phyloP scores from a whole-genome alignment of 805 yeast genomes.

The Alloascoidea africana region DNA sequence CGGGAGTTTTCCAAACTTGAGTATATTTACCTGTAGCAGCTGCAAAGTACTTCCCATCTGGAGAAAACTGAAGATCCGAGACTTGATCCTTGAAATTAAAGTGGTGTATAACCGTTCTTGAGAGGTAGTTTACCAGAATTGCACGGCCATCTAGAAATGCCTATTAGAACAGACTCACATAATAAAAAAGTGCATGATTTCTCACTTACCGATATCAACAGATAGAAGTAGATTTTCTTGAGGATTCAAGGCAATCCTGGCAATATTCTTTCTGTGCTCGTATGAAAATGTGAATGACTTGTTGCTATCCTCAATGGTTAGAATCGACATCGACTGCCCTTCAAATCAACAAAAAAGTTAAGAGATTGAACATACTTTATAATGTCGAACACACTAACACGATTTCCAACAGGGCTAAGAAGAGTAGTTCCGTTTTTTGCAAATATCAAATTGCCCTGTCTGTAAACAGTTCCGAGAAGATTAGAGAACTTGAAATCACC shows the following conservation, averaged over 20 bases:
- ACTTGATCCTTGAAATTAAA: slow-evolving; percentile 83
- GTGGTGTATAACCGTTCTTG: slow-evolving; percentile 81
- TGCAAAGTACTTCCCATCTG: slow-evolving; percentile 81
- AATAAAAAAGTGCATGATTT: too few species aligned
- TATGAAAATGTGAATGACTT: slow-evolving; percentile 81
- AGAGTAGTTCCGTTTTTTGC: slow-evolving; percentile 76
- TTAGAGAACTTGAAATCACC: slow-evolving; percentile 49
- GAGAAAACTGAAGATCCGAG: slow-evolving; percentile 63
- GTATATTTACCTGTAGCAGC: slow-evolving; percentile 68
- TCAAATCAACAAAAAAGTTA: not conserved
- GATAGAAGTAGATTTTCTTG: slow-evolving; percentile 71
- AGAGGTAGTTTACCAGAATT: slow-evolving; percentile 69
- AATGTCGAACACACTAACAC: slow-evolving; percentile 81
- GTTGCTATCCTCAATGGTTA: slow-evolving; percentile 20
- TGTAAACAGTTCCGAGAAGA: slow-evolving; percentile 84
- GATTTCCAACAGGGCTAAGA: slow-evolving; percentile 86
- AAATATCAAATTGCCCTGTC: slow-evolving; percentile 81
- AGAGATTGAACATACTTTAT: slow-evolving; percentile 24
- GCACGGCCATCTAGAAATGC: slow-evolving; percentile 92
- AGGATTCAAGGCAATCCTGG: slow-evolving; percentile 65
- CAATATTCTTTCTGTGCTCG: slow-evolving; percentile 80
- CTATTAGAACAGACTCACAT: too few species aligned
- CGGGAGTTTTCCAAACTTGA: slow-evolving; percentile 92
- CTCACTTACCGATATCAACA: too few species aligned
- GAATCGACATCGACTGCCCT: not conserved